Evolutionary conservation across 345 rosid genomes (phyloP), one percentile per base, ranked within the genome.

Genomic region (Citrus sinensis): DNA sequence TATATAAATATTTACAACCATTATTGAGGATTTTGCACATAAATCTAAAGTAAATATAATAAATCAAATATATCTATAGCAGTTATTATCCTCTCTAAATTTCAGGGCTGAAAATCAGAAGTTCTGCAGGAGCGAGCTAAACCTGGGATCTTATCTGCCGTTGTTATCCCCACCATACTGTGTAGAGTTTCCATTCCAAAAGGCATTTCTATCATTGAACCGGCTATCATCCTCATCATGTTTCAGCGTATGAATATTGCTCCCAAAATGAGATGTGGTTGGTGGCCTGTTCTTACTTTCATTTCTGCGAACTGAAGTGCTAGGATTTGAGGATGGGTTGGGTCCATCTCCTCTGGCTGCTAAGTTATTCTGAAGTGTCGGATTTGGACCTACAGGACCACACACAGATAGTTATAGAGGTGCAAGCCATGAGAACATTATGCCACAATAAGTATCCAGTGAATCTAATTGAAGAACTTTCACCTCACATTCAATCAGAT

Each of bases 151-250:
- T 80, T 77, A 87, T 77, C 74, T 86, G 79, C 82, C 87, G 63
- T 87, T 86, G 20, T 49, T 82, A 59, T 82, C 81, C 54, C 95
- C 89, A 2, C 97, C 98, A 56, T 88, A 94, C 79, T 94, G 88
- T 17, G 98, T 93, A 4, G 97, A 93, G 75, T 94, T 94, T 79
- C 97, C 98, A 59, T 94, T 94, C 98, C 98, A 92, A 79, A 88
- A 94, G 34, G 94, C 37, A 72, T 94, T 94, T 78, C 91, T 88
- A 51, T 80, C 97, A 25, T 66, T 81, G 78, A 89, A 90, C n/a
- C 77, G 85, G 30, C 70, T 51, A 67, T 92, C 98, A 74, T 95
- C 90, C 68, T 90, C 97, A 35, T 92, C 90, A 3, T 66, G 98
- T 74, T 81, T 95, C 76, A 95, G 85, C 0, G 92, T 93, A 83